Evolutionary conservation across 306 rosid genomes (phyloP), one percentile per base, ranked within the genome.

Genomic region (Dalbergia cultrata): DNA sequence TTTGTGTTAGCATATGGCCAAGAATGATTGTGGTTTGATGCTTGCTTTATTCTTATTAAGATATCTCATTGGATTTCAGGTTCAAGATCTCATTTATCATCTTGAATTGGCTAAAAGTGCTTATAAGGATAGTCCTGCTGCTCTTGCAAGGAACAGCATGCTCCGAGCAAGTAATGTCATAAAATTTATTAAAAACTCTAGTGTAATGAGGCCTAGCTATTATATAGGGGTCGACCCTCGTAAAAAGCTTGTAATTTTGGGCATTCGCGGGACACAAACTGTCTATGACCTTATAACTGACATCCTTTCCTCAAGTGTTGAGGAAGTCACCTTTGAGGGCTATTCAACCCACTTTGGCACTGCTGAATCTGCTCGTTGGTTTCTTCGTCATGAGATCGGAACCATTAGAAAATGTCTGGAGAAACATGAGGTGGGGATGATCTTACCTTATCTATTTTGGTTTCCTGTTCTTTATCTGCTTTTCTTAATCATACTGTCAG

Each of bases 351-450:
- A 96, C 90, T 92, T 96, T 49, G 98, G 99, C 67, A 93, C 92
- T 19, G 86, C 94, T 39, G 97, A 96, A 90, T 90, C 92, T 82
- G 97, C 99, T 75, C 94, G 92, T 62, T 96, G 99, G 99, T 93
- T 93, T 89, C 94, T 96, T 69, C 78, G 44, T 64, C 94, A 96
- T 68, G 97, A 93, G 80, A 80, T 93, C 72, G 93, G 73, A 81
- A 86, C 76, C 78, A 82, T 93, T 72, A 86, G 90, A 86, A 86
- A 83, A 56, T 90, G 85, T 85, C 77, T 93, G 90, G 87, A 83
- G 85, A 93, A 90, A 88, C 83, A 92, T 85, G 84, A 92, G 99
- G 98, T 95, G 86, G 74, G 44, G 61, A 76, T 76, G 49, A 35
- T 57, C 81, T 72, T 67, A 35, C 11, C 34, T 56, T 35, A 35